A percentile compares a stretch with the other conserved stretches of the same genome.
Conservation (phyloP, 257 asterid species). For the Solanum pimpinellifolium region DNA sequence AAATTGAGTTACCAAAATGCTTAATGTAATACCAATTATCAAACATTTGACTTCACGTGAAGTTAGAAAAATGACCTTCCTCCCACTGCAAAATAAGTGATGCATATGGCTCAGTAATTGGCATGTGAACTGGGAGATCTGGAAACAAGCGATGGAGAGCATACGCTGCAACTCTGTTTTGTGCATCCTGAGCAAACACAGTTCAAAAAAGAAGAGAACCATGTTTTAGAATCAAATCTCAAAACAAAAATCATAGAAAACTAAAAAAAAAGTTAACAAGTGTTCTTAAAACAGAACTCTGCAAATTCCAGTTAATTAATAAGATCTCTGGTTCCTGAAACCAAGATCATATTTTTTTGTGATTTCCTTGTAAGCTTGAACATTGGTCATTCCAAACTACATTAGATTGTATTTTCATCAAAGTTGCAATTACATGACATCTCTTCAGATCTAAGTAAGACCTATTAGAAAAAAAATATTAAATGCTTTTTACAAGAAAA, state of each 20-base stretch:
- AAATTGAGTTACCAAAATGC: background rate
- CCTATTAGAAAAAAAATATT: background rate
- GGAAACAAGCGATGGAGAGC: constrained; percentile 79
- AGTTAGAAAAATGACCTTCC: constrained; percentile 43
- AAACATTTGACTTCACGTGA: background rate
- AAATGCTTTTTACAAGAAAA: background rate
- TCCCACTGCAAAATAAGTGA: constrained; percentile 70
- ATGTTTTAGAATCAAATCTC: background rate
- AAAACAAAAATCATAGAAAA: background rate
- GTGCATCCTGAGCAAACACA: constrained; percentile 58
- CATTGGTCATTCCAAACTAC: background rate
- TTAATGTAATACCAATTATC: background rate
- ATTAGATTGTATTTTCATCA: background rate
- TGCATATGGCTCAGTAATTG: constrained; percentile 76
- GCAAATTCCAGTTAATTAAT: background rate
- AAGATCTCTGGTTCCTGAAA: background rate
- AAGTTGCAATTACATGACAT: background rate
- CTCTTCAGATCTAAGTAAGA: background rate
- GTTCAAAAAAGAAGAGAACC: background rate
- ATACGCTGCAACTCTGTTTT: constrained; percentile 87
- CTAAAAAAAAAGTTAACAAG: background rate
- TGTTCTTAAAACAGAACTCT: background rate
- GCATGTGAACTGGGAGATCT: constrained; percentile 77
- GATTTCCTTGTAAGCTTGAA: background rate
- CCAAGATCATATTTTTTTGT: background rate